Conservation (phyloP, 23 red algal species). For the Gracilaria gracilis region DNA sequence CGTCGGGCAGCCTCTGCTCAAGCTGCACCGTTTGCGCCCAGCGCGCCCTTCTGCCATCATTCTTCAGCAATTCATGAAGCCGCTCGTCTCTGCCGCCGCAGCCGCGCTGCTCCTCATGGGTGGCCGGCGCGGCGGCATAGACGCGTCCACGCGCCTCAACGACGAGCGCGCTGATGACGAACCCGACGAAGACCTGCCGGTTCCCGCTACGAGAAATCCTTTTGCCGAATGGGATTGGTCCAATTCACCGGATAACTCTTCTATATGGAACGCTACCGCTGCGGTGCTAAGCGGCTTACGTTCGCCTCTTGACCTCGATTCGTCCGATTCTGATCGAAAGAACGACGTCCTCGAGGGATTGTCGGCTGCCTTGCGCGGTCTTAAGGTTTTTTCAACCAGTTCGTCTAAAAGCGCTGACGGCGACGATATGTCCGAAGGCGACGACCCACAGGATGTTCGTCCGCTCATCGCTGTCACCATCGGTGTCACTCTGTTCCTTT, state of each 20-base stretch:
- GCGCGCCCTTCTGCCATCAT: background rate
- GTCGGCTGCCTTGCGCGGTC: slow-evolving; percentile 44
- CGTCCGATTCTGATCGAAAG: slow-evolving; percentile 28
- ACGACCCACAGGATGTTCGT: slow-evolving; percentile 33
- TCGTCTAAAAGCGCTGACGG: background rate
- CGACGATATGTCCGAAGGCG: background rate
- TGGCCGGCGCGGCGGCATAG: slow-evolving; percentile 49
- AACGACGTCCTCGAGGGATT: slow-evolving; percentile 41
- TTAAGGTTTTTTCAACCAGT: slow-evolving; percentile 38
- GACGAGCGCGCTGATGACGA: slow-evolving; percentile 5
- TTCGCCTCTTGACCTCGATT: slow-evolving; percentile 19
- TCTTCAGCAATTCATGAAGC: slow-evolving; percentile 62
- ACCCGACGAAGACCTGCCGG: background rate
- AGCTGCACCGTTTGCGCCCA: background rate
- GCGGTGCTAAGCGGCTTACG: slow-evolving; percentile 38
- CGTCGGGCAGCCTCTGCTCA: background rate
- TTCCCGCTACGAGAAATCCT: background rate
- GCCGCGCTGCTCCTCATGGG: slow-evolving; percentile 64
- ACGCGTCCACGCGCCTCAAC: background rate
- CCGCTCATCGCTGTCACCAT: slow-evolving; percentile 68
- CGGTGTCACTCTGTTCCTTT: slow-evolving; percentile 63
- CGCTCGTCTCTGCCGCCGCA: slow-evolving; percentile 68
- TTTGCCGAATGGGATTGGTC: slow-evolving; percentile 53
- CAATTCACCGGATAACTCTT: slow-evolving; percentile 51
- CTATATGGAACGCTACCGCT: slow-evolving; percentile 63